A percentile compares a stretch with the other conserved stretches of the same genome.
Evolutionary conservation across 2,329 filamentous ascomycete genomes (phyloP).

Genomic region (Stagonosporopsis tanaceti): DNA sequence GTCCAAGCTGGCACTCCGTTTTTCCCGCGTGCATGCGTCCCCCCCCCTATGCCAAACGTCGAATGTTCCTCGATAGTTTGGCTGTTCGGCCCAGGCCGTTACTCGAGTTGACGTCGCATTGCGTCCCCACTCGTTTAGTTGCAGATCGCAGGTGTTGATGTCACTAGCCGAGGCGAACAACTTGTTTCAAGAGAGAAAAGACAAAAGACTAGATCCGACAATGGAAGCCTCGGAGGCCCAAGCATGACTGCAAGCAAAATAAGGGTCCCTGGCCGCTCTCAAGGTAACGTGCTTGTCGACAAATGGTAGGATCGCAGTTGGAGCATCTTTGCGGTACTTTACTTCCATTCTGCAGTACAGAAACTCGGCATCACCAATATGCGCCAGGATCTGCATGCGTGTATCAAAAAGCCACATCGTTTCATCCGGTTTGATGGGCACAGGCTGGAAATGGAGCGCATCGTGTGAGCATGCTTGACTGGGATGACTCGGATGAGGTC

Average conservation of each 20-base stretch:
- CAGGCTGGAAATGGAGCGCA: too few relatives aligned
- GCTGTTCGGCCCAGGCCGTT: slow-evolving; percentile 22
- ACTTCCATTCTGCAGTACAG: not conserved
- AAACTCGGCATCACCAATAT: not conserved
- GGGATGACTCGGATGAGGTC: not conserved
- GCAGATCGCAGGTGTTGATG: slow-evolving; percentile 9
- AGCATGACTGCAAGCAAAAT: not conserved
- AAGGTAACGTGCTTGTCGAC: not conserved
- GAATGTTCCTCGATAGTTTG: slow-evolving; percentile 23
- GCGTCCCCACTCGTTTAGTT: not conserved
- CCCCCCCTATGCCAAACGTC: too few relatives aligned
- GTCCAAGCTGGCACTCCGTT: too few relatives aligned
- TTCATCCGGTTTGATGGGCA: not conserved
- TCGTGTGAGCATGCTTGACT: not conserved
- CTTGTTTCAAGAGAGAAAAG: not conserved
- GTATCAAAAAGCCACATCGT: slow-evolving; percentile 4
- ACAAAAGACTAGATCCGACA: not conserved
- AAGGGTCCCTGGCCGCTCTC: not conserved
- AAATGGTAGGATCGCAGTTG: not conserved
- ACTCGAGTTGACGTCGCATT: slow-evolving; percentile 6
- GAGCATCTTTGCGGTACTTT: not conserved
- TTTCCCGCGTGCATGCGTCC: too few relatives aligned
- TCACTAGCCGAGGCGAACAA: not conserved
- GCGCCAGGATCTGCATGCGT: slow-evolving; percentile 7
- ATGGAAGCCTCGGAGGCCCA: not conserved